Base-by-base conservation (phyloP, 1,284 basidiomycete species). In the Melampsora larici-populina region DNA sequence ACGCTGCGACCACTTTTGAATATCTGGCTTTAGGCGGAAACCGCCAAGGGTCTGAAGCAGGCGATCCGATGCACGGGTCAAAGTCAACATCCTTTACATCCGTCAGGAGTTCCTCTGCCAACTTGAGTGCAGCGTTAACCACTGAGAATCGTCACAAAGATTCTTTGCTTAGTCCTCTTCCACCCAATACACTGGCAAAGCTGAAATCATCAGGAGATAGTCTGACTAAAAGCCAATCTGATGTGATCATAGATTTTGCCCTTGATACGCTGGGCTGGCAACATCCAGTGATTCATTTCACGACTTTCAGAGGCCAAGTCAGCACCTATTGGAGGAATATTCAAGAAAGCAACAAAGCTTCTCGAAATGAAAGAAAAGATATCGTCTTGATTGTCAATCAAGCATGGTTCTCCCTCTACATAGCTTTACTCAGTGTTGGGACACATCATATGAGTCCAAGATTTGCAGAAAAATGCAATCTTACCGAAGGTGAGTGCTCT, bases 351-450 rank as follows among this genome's bases (percentile, higher is more conserved):
- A 60, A n/a, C 29, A n/a, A 24, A 29, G 55, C 26, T 1, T 24
- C n/a, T 26, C 18, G 24, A 55, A 55, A 26, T 17, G 51, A 29
- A n/a, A 29, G n/a, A n/a, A 60, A 60, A 26, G 55, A 24, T 26
- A 60, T 26, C 9, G 55, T 60, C 24, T 24, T 60, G 55, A 60
- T 60, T 60, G 55, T 60, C 55, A 60, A 60, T 60, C 55, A 60
- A 17, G 55, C 55, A 11, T 60, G 55, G 55, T 60, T 60, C 17
- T 21, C 55, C 6, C 55, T 60, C n/a, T 60, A 60, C 17, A 60
- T 60, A 60, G n/a, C 55, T 31, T 31, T 60, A 60, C 55, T 60
- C n/a, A 60, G 55, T 60, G 55, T 60, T 60, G 55, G 55, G n/a
- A 29, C 29, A 24, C 55, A 60, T 60, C 55, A 60, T 17, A 60